Evolutionary conservation across 495 filamentous ascomycete species (phyloP), one percentile per base, ranked within the genome.

Genomic region (Hypomontagnella submonticulosa): DNA sequence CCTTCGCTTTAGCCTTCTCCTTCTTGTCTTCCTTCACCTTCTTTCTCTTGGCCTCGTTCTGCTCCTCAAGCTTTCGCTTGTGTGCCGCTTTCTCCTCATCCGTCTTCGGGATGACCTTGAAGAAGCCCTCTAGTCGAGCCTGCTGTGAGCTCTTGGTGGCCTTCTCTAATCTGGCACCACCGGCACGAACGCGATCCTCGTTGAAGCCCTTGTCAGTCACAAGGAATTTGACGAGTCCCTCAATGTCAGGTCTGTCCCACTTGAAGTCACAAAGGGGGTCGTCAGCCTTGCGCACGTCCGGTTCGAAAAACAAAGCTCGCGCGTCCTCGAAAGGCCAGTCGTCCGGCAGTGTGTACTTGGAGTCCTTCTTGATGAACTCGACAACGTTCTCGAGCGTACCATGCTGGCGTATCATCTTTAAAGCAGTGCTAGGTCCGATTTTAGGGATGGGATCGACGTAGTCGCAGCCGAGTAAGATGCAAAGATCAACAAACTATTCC

Each of bases 371-470:
- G 61, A 97, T 90, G 66, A 76, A 82, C 57, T 92, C 88, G 34
- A 97, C 83, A 9, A 98, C 91, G 37, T 89, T 90, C 68, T 98
- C 95, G 34, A 99, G 86, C 8, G 83, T 89, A 13, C 89, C 89
- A 74, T 97, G 85, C 67, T 98, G 93, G 47, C 90, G 90, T 69
- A 99, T 98, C 42, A 99, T 79, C 70, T 94, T 95, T 33, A 97
- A 83, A 1, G 96, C 95, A 0, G 94, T 97, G 60, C 83, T 87
- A 10, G 95, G 93, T 10, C 96, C 95, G 53, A 99, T 81, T 69
- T 96, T 96, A 52, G 93, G 93, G 61, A 99, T 90, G 0, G 96
- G 92, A 60, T 99, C 96, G 68, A 97, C 84, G 73, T 99, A 99
- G 70, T 99, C 95, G 77, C 95, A 99, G 67, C 95, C 95, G 16